Base-by-base conservation (phyloP, 352 stramenopile species). In the Blastocystis hominis region DNA sequence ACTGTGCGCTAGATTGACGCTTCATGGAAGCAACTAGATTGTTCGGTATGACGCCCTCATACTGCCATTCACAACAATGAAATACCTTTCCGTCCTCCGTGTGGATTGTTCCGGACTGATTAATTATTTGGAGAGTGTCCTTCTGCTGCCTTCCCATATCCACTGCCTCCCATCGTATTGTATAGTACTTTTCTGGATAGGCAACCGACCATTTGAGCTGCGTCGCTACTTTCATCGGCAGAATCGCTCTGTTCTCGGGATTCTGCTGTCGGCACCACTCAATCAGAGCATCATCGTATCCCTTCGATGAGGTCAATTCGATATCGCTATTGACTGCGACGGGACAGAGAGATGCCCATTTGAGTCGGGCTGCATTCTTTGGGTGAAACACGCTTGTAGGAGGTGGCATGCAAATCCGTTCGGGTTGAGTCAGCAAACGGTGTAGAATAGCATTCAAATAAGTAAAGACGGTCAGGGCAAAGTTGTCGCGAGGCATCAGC, bases 61-160 rank as follows among this genome's bases (percentile, higher is more conserved):
- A 76, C 64, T 76, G 64, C 24, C 64, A 50, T 17, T 55, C 55
- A 55, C 64, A 76, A 55, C 64, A 76, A 55, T 76, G 64, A 55
- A 76, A 76, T 10, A 76, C 64, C 24, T 54, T 13, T 34, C 64
- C 64, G 24, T 50, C 34, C 15, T 50, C n/a, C 24, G 64, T 76
- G 17, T 40, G 30, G 38, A 76, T 76, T 7, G 42, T 76, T 36
- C 64, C 64, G 24, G 36, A 34, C 50, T 76, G 24, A 55, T 54
- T 56, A 17, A 76, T 76, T 6, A 76, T 40, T 30, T 30, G 5
- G n/a, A 30, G 13, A n/a, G 24, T n/a, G 44, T 53, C 20, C 7
- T 13, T 24, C 5, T 17, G 6, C 4, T 15, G 15, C 10, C n/a
- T 17, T 0, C 34, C 64, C 6, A 34, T 54, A 30, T 17, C 24